Evolutionary conservation across 148 eudicot genomes (phyloP), one percentile per base, ranked within the genome.

Genomic region (Nyssa sinensis): DNA sequence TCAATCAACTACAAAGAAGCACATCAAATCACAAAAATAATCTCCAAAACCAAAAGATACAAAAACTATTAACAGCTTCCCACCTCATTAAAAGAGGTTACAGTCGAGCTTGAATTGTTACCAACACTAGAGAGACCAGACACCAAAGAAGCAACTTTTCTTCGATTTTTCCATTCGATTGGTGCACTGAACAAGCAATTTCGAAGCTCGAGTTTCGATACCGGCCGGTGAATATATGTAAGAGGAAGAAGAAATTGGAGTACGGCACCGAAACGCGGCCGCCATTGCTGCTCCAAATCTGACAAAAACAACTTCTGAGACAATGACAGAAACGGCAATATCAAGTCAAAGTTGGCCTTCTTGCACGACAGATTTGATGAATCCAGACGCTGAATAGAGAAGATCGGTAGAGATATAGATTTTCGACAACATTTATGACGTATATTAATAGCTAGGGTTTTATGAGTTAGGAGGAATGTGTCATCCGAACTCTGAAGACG

Each of bases 1-100:
- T 93, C 99, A 41, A 95, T 91, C 81, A 95, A 84, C 99, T 95
- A 76, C 83, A 72, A 49, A 21, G 41, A 33, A 69, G 23, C 6
- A 33, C 5, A 28, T 62, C 33, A 62, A 62, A 27, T 62, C 33
- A 62, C 19, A n/a, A 10, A 37, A 35, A 66, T 11, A 32, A 5
- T 62, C 32, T 9, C 3, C 23, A 7, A 63, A 62, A 70, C 27
- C 51, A 37, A 34, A 59, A 49, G 65, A 37, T 51, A 78, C 16
- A 24, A 21, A 13, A 23, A 33, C 23, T 8, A 3, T 32, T 1
- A 41, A 67, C 19, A 5, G 13, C 3, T 63, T 59, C 28, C 41
- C 7, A 91, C 93, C 91, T 87, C 78, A 57, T 76, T 85, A 66
- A 87, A 87, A 10, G 92, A 85, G 7, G 85, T 69, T 41, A 78